A percentile compares a stretch with the other conserved stretches of the same genome.
phyloP scores from a whole-genome alignment of 2,329 filamentous ascomycete species.

The Fusarium nurragi region DNA sequence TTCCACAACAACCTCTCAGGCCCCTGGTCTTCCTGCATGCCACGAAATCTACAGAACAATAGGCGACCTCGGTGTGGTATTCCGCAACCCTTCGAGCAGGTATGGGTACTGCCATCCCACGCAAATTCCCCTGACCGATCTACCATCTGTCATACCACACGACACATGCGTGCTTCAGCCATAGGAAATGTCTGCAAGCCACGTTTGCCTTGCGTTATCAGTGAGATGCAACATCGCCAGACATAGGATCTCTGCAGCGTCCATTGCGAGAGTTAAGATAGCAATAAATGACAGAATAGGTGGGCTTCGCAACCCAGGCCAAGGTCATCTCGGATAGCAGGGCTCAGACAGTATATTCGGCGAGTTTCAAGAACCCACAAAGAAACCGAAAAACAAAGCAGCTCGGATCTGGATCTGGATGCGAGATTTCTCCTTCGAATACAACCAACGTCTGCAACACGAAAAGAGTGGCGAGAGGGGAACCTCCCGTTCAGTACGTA shows the following conservation, averaged over 20 bases:
- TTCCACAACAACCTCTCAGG: background rate
- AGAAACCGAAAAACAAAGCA: constrained; percentile 12
- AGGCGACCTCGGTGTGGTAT: constrained; percentile 35
- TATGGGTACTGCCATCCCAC: constrained; percentile 34
- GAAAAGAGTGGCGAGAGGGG: constrained; percentile 16
- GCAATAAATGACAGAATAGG: background rate
- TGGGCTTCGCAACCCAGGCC: background rate
- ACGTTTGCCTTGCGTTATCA: constrained; percentile 19
- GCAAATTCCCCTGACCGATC: constrained; percentile 38
- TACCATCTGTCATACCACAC: background rate
- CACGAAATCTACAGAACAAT: constrained; percentile 10
- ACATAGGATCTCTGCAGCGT: constrained; percentile 6
- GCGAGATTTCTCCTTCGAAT: background rate
- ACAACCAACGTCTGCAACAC: background rate
- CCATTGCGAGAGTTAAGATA: background rate
- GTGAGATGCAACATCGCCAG: background rate
- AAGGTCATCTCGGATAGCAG: background rate
- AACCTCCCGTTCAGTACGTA: background rate
- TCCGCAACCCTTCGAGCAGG: constrained; percentile 33
- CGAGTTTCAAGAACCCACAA: constrained; percentile 17
- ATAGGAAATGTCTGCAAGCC: constrained; percentile 21
- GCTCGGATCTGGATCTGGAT: too few species aligned
- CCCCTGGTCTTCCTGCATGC: constrained; percentile 17
- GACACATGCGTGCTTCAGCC: constrained; percentile 5
- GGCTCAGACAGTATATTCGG: background rate